These are phyloP conservation scores for Cubamyces lactineus DNA, from an alignment of 768 basidiomycete genomes.

Conservation along the genomic window DNA sequence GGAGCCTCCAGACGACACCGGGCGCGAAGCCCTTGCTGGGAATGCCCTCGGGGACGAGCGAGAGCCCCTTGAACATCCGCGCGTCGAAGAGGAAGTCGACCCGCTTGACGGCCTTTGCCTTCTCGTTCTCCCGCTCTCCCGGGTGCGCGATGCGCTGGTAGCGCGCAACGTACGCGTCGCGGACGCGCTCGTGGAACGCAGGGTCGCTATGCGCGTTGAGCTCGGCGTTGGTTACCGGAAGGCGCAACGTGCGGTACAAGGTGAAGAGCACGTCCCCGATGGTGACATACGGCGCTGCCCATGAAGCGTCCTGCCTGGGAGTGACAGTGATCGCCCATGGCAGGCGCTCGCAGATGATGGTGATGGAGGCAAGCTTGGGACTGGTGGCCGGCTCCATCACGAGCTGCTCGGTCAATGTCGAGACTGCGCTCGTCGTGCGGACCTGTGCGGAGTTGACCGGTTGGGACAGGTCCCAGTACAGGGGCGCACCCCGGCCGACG, in stretches of 20 bases:
- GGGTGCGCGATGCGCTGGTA: conserved; percentile 39
- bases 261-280: conserved; percentile 54
- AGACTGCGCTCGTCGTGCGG: background rate
- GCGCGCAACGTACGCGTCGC: conserved; percentile 46
- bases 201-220: conserved; percentile 37
- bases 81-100: conserved; percentile 53
- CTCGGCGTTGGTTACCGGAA: conserved; percentile 44
- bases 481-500: conserved; percentile 5
- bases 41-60: conserved; percentile 23
- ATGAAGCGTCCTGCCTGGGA: conserved; percentile 25
- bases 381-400: conserved; percentile 36
- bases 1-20: conserved; percentile 26
- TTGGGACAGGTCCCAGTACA: conserved; percentile 24
- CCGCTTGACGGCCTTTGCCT: conserved; percentile 51
- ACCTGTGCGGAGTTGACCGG: conserved; percentile 10
- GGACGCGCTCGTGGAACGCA: conserved; percentile 41
- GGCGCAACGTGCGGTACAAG: conserved; percentile 50
- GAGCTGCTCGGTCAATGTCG: conserved; percentile 8
- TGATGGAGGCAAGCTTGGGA: conserved; percentile 36
- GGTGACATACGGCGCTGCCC: conserved; percentile 37
- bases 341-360: conserved; percentile 36
- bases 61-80: conserved; percentile 28
- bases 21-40: conserved; percentile 23
- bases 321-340: conserved; percentile 42
- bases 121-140: conserved; percentile 42